Evolutionary conservation across 805 yeast species (phyloP), one percentile per base, ranked within the genome.

Genomic region (Lachancea thermotolerans): DNA sequence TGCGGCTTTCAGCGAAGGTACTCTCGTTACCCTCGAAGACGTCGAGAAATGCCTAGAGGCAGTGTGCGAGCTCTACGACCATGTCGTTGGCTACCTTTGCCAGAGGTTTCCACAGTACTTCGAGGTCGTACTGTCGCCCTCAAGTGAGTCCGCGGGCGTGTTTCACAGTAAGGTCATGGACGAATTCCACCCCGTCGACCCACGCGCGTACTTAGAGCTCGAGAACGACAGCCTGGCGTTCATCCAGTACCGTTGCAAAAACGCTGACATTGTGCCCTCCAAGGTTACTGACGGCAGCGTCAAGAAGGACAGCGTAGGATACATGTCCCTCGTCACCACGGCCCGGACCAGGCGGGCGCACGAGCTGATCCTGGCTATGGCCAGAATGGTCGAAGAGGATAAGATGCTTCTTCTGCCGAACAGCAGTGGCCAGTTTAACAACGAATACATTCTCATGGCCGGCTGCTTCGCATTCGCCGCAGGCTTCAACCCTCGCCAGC

Each of bases 381-480:
- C 68, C 10, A 55, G 63, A 10, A 66, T 73, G 35, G 68, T 79
- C 2, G 86, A 82, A 52, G 89, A 82, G 53, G 90, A 85, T 56
- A 70, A 80, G 44, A 56, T 84, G 35, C 60, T 85, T 6, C 53
- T 84, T 53, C 56, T 75, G 46, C 65, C 63, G 10, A 67, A 63
- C 16, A 71, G 69, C 28, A 62, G 64, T 21, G 57, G 54, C 10
- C 64, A 55, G 25, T 61, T 60, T 31, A 71, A 72, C 14, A 77
- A 75, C 45, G 89, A 82, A 53, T 84, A 82, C 57, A 67, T 73
- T 25, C 59, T 81, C 36, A 68, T 81, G 42, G 80, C 79, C 0
- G 77, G 79, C 7, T 65, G 74, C 3, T 73, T 80, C 18, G 78
- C 80, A 7, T 82, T 81, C 53, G 87, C 91, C 1, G 78, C 82